These are phyloP conservation scores for Shiraia sp. DNA, from an alignment of 2,329 filamentous ascomycete genomes.

Conservation along the genomic window DNA sequence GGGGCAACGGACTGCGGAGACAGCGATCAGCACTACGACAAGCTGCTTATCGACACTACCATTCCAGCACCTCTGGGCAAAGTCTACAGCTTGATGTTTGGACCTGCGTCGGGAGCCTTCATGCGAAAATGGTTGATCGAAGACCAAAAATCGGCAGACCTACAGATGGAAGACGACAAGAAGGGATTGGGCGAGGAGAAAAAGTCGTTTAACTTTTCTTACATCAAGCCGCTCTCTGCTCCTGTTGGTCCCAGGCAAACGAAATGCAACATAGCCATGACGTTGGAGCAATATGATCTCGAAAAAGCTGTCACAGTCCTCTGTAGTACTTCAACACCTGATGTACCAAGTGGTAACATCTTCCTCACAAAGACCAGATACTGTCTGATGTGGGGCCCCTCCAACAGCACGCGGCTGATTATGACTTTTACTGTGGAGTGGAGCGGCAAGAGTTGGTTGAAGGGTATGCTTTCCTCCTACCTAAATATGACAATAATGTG, in stretches of 20 bases:
- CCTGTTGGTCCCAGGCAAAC: slow-evolving; percentile 91
- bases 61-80: slow-evolving; percentile 89
- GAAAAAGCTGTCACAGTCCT: slow-evolving; percentile 86
- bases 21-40: slow-evolving; percentile 77
- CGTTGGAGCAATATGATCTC: slow-evolving; percentile 79
- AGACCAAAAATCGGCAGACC: slow-evolving; percentile 87
- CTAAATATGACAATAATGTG: neutral
- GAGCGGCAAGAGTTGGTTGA: slow-evolving; percentile 97
- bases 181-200: slow-evolving; percentile 76
- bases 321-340: slow-evolving; percentile 84
- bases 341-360: slow-evolving; percentile 91
- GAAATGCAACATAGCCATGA: slow-evolving; percentile 87
- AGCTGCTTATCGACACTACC: slow-evolving; percentile 79
- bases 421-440: slow-evolving; percentile 93
- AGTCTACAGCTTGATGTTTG: slow-evolving; percentile 87
- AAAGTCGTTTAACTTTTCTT: slow-evolving; percentile 75
- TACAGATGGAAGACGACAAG: slow-evolving; percentile 81
- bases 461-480: slow-evolving; percentile 64
- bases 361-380: slow-evolving; percentile 94
- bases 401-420: slow-evolving; percentile 80
- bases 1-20: slow-evolving; percentile 85
- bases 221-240: slow-evolving; percentile 86
- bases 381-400: slow-evolving; percentile 88
- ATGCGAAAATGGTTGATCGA: slow-evolving; percentile 84
- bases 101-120: slow-evolving; percentile 75